Base-by-base conservation (phyloP, 2,329 filamentous ascomycete species). In the Pyrenochaeta sp. region DNA sequence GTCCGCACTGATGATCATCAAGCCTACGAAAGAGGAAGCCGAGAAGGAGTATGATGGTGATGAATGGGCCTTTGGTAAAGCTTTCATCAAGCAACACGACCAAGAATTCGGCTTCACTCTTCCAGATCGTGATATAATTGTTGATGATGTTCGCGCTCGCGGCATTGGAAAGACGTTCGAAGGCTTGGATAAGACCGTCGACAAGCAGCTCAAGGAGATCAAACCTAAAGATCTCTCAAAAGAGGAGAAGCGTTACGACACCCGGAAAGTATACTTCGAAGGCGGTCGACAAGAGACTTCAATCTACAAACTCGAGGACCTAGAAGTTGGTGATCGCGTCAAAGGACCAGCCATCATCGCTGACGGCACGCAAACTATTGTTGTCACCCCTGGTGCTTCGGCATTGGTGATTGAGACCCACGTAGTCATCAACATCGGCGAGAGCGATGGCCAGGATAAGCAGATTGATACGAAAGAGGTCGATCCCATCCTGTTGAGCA, bases 31-130 rank as follows among this genome's bases (percentile, higher is more conserved):
- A 24, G 81, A 84, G 36, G 85, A 89, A 43, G 78, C 78, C 0
- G 73, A 83, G 46, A 78, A 80, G 26, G 74, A 80, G 10, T 88
- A 81, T 52, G 76, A 70, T 17, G 85, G 83, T 6, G 83, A 89
- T 41, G 81, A 86, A 7, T 95, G 89, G 88, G 88, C 86, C 1
- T 96, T 92, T 71, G 90, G 87, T 3, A 82, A 86, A 54, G 91
- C 90, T 0, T 96, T 97, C 61, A 78, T 95, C 21, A 84, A 85
- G 58, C 90, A 96, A 58, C 92, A 96, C 65, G 86, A 90, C 38
- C 91, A 94, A 64, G 92, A 96, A 65, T 96, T 96, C 64, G 91
- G 91, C 0, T 96, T 96, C 63, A 95, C 89, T 0, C 77, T 96
- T 2, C 84, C 85, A 17, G 89, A 95, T 46, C 81, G 91, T 41